Conservation (phyloP, 495 filamentous ascomycete species). For the Recurvomyces mirabilis region DNA sequence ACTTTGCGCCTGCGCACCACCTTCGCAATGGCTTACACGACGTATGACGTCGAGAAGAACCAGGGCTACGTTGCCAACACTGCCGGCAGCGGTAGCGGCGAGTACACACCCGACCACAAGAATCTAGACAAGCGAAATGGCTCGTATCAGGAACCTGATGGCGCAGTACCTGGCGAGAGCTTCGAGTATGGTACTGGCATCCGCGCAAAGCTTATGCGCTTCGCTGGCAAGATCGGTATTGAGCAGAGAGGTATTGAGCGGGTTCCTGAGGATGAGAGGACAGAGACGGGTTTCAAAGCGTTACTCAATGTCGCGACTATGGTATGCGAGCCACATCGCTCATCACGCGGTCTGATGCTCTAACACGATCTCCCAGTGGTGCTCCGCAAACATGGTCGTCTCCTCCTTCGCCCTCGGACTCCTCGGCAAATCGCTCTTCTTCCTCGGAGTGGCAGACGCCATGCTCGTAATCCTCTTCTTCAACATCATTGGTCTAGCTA, state of each 20-base stretch:
- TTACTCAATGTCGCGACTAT: slow-evolving; percentile 62
- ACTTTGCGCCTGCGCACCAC: not conserved
- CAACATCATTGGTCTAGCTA: slow-evolving; percentile 62
- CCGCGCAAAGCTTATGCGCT: slow-evolving; percentile 57
- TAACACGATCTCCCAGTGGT: slow-evolving; percentile 45
- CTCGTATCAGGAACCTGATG: slow-evolving; percentile 29
- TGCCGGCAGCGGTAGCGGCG: slow-evolving; percentile 2
- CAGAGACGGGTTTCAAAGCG: slow-evolving; percentile 40
- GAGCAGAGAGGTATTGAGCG: slow-evolving; percentile 75
- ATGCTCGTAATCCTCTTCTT: slow-evolving; percentile 67
- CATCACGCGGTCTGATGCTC: too few relatives aligned
- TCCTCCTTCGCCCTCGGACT: slow-evolving; percentile 73
- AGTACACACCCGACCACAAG: not conserved
- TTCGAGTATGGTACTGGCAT: slow-evolving; percentile 50
- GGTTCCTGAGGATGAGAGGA: slow-evolving; percentile 63
- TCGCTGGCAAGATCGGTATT: slow-evolving; percentile 58
- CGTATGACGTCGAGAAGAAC: slow-evolving; percentile 23
- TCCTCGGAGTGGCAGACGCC: slow-evolving; percentile 64
- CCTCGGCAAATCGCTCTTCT: slow-evolving; percentile 54
- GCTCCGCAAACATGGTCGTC: slow-evolving; percentile 75
- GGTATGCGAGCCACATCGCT: too few relatives aligned
- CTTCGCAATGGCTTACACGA: slow-evolving; percentile 8
- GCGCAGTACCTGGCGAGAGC: slow-evolving; percentile 49
- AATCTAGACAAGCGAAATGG: slow-evolving; percentile 16
- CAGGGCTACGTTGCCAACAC: slow-evolving; percentile 7